Conservation (phyloP, 2,329 filamentous ascomycete genomes). For the Tolypocladium tropicale region DNA sequence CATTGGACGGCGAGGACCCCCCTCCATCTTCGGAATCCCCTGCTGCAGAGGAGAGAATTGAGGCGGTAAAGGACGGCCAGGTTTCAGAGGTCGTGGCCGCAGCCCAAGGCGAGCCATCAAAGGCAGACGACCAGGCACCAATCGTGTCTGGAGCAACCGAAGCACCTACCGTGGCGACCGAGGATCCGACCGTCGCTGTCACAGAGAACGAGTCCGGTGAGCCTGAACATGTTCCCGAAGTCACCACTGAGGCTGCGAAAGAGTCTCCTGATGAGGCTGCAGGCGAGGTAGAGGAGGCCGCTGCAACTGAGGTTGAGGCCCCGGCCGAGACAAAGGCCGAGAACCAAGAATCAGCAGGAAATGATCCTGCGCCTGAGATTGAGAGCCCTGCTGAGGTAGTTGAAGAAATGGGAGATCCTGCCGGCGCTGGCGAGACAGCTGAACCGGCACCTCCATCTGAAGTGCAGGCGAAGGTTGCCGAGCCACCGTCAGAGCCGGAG, state of each 20-base stretch:
- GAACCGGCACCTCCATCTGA: neutral
- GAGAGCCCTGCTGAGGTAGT: slow-evolving; percentile 1
- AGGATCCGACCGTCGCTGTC: neutral
- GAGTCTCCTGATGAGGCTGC: slow-evolving; percentile 5
- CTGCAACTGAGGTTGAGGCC: neutral
- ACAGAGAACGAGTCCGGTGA: slow-evolving; percentile 7
- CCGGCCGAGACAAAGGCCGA: neutral
- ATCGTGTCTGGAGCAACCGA: neutral
- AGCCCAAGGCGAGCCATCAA: neutral
- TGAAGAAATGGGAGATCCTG: slow-evolving; percentile 1
- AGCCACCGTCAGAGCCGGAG: slow-evolving; percentile 18
- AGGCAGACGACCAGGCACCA: neutral
- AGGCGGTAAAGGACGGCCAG: neutral
- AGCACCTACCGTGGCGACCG: neutral
- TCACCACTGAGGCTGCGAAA: neutral
- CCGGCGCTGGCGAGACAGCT: neutral
- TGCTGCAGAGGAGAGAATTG: neutral
- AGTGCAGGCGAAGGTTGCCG: slow-evolving; percentile 3
- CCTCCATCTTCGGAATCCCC: neutral
- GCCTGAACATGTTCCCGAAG: slow-evolving; percentile 4
- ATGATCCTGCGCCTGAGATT: neutral
- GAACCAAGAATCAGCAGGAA: neutral
- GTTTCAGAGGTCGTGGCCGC: neutral
- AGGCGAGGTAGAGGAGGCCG: slow-evolving; percentile 1
- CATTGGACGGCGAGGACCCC: neutral